Conservation (phyloP, 2,329 filamentous ascomycete genomes). For the Xylaria multiplex region DNA sequence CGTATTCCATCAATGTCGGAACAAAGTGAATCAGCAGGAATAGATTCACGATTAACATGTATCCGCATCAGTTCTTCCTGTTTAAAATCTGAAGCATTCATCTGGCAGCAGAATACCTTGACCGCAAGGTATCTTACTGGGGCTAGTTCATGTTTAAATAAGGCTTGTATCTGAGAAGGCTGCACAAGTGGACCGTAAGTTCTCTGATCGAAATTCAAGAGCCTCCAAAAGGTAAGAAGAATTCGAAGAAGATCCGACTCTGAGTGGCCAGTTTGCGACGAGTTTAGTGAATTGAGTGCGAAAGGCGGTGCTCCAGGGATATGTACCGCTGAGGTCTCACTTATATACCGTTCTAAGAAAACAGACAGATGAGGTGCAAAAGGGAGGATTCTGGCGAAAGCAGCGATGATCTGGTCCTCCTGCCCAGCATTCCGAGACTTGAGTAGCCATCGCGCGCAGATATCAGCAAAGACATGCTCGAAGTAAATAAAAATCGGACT, state of each 20-base stretch:
- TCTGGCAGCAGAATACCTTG: slow-evolving; percentile 80
- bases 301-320: slow-evolving; percentile 36
- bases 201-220: slow-evolving; percentile 78
- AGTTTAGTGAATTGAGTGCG: slow-evolving; percentile 46
- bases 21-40: slow-evolving; percentile 61
- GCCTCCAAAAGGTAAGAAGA: slow-evolving; percentile 78
- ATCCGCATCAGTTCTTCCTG: slow-evolving; percentile 75
- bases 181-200: slow-evolving; percentile 73
- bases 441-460: slow-evolving; percentile 82
- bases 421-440: slow-evolving; percentile 52
- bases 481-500: slow-evolving; percentile 79
- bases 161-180: slow-evolving; percentile 72
- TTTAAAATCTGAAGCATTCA: slow-evolving; percentile 82
- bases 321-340: slow-evolving; percentile 45
- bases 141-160: slow-evolving; percentile 70
- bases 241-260: slow-evolving; percentile 48
- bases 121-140: slow-evolving; percentile 83
- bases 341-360: slow-evolving; percentile 67
- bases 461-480: slow-evolving; percentile 79
- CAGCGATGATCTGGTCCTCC: slow-evolving; percentile 66
- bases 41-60: slow-evolving; percentile 66
- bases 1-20: slow-evolving; percentile 78
- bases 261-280: slow-evolving; percentile 29
- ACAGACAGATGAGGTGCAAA: slow-evolving; percentile 82
- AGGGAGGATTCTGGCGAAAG: slow-evolving; percentile 82